Conservation (phyloP, 2,329 filamentous ascomycete species). For the Penicillium sp. region DNA sequence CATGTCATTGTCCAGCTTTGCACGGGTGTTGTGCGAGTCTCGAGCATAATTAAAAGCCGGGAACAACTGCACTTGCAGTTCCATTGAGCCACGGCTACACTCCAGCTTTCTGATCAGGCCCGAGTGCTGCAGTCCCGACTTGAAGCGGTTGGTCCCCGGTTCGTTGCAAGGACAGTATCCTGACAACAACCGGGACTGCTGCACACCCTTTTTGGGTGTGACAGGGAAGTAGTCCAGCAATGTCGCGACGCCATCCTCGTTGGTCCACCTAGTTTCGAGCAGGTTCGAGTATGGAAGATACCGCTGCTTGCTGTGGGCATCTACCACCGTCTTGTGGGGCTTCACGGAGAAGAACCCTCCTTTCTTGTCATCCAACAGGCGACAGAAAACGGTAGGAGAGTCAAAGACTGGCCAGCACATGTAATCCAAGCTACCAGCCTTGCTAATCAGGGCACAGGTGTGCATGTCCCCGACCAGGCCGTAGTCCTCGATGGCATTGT, state of each 20-base stretch:
- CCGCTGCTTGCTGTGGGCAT: slow-evolving; percentile 69
- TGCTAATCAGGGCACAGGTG: slow-evolving; percentile 71
- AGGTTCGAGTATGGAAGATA: slow-evolving; percentile 74
- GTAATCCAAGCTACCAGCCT: slow-evolving; percentile 70
- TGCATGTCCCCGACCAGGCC: slow-evolving; percentile 79
- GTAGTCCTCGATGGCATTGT: slow-evolving; percentile 65
- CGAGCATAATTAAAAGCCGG: slow-evolving; percentile 70
- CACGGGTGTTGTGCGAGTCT: slow-evolving; percentile 52
- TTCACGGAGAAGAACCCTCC: slow-evolving; percentile 69
- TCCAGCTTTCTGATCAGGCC: slow-evolving; percentile 66
- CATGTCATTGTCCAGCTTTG: slow-evolving; percentile 36
- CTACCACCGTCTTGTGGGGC: slow-evolving; percentile 46
- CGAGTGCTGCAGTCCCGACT: slow-evolving; percentile 41
- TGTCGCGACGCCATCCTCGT: slow-evolving; percentile 71
- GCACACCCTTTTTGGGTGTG: slow-evolving; percentile 56
- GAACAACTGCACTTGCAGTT: slow-evolving; percentile 67
- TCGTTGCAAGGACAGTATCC: slow-evolving; percentile 37
- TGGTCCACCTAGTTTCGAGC: slow-evolving; percentile 72
- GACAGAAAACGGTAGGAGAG: slow-evolving; percentile 71
- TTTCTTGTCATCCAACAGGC: slow-evolving; percentile 69
- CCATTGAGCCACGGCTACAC: slow-evolving; percentile 66
- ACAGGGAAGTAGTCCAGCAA: slow-evolving; percentile 74
- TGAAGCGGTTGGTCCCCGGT: slow-evolving; percentile 50
- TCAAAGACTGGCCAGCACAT: slow-evolving; percentile 84
- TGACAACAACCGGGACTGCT: slow-evolving; percentile 27